phyloP scores from a whole-genome alignment of 768 basidiomycete genomes.

The Kwoniella sp. region DNA sequence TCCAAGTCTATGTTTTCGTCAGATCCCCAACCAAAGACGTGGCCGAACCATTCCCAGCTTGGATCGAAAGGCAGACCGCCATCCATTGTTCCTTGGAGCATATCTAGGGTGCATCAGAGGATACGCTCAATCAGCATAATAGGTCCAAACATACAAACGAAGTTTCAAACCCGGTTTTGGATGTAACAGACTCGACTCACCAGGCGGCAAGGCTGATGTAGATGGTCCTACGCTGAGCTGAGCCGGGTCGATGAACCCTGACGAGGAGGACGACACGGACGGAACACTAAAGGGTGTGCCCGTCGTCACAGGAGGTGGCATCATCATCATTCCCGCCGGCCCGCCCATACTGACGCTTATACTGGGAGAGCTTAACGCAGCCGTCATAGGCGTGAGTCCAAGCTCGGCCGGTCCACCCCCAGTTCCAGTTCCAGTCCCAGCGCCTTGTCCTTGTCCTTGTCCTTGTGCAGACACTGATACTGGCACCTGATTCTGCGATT shows the following conservation, averaged over 20 bases:
- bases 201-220: slow-evolving; percentile 1
- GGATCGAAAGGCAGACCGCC: slow-evolving; percentile 21
- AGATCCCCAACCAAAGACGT: slow-evolving; percentile 47
- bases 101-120: background rate
- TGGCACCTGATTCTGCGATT: slow-evolving; percentile 4
- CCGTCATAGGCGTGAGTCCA: slow-evolving; percentile 11
- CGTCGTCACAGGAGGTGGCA: slow-evolving; percentile 15
- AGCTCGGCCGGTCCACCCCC: background rate
- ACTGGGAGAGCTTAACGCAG: slow-evolving; percentile 3
- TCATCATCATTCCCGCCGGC: slow-evolving; percentile 25
- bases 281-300: slow-evolving; percentile 24
- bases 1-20: slow-evolving; percentile 42
- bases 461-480: background rate
- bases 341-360: slow-evolving; percentile 10
- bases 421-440: too few species aligned
- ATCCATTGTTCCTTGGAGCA: background rate
- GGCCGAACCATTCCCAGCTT: slow-evolving; percentile 39
- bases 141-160: too few species aligned
- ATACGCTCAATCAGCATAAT: too few species aligned
- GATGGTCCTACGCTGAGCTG: slow-evolving; percentile 21
- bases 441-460: background rate
- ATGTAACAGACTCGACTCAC: slow-evolving; percentile 8
- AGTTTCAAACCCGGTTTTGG: too few species aligned
- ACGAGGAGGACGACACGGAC: slow-evolving; percentile 18
- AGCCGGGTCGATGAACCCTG: slow-evolving; percentile 31